Evolutionary conservation across 1,284 basidiomycete genomes (phyloP).

Genomic region (Puccinia triticina): DNA sequence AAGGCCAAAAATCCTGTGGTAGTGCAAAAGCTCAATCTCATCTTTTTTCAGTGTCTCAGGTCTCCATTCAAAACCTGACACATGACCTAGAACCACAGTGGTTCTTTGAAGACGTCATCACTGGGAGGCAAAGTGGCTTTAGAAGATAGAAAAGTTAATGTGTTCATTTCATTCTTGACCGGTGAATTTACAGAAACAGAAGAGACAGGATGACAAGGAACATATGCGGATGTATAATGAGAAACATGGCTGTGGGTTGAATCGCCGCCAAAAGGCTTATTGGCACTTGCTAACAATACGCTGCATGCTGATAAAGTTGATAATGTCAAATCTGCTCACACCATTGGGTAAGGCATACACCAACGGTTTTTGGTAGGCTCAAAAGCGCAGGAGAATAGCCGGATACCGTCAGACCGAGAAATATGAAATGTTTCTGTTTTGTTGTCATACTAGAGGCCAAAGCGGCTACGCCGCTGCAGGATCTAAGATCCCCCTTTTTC

Average conservation of each 20-base stretch:
- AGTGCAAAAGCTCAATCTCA: neutral
- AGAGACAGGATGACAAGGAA: no score
- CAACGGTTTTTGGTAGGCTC: neutral
- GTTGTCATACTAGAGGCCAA: neutral
- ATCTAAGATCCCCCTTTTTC: no score
- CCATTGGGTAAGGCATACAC: neutral
- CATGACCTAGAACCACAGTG: no score
- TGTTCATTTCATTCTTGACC: no score
- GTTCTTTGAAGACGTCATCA: no score
- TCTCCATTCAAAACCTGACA: neutral
- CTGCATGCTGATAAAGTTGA: neutral
- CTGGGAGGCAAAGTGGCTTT: no score
- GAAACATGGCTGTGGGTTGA: no score
- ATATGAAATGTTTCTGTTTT: neutral
- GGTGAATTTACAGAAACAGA: neutral
- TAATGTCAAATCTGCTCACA: neutral
- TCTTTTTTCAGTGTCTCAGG: neutral
- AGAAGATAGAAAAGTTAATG: no score
- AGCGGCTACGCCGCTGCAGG: no score
- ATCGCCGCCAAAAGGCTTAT: no score
- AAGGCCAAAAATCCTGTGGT: neutral
- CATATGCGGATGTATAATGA: no score
- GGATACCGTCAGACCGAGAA: neutral
- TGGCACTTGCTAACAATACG: no score
- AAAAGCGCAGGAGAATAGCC: neutral